A percentile compares a stretch with the other conserved stretches of the same genome.
Conservation (phyloP, 176 grass and related monocot genomes). For the Triticum monococcum region DNA sequence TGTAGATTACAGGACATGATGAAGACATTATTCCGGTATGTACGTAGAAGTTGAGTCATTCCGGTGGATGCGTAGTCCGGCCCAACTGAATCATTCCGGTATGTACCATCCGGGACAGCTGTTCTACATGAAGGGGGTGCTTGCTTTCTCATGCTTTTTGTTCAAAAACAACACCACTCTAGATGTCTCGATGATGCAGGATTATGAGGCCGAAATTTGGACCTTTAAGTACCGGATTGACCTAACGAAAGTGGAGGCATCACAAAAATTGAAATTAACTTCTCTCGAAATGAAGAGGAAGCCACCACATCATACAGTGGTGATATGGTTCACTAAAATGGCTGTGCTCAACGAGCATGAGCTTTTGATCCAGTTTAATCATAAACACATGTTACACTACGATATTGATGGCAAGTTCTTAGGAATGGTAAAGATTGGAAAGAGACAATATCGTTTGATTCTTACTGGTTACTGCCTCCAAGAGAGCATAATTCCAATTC, state of each 20-base stretch:
- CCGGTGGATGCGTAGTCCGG: not conserved
- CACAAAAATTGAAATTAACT: not conserved
- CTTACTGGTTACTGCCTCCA: not conserved
- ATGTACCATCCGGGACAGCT: not conserved
- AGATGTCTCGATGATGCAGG: not conserved
- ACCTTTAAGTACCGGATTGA: not conserved
- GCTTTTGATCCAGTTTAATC: not conserved
- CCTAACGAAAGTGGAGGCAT: not conserved
- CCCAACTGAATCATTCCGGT: not conserved
- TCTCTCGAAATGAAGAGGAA: not conserved
- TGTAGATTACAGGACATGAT: too few relatives aligned
- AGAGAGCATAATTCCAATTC: not conserved
- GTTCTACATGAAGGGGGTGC: not conserved
- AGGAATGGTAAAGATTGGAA: not conserved
- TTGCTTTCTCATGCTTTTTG: not conserved
- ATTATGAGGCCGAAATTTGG: not conserved
- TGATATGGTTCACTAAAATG: not conserved
- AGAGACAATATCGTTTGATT: not conserved
- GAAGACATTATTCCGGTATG: not conserved
- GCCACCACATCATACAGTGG: not conserved
- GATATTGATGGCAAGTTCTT: not conserved
- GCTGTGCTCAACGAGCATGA: not conserved
- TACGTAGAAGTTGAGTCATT: not conserved
- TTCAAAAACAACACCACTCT: not conserved
- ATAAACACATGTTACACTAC: not conserved